These are phyloP conservation scores for Termitomyces titanicus DNA, from an alignment of 768 basidiomycete species.

Conservation along the genomic window DNA sequence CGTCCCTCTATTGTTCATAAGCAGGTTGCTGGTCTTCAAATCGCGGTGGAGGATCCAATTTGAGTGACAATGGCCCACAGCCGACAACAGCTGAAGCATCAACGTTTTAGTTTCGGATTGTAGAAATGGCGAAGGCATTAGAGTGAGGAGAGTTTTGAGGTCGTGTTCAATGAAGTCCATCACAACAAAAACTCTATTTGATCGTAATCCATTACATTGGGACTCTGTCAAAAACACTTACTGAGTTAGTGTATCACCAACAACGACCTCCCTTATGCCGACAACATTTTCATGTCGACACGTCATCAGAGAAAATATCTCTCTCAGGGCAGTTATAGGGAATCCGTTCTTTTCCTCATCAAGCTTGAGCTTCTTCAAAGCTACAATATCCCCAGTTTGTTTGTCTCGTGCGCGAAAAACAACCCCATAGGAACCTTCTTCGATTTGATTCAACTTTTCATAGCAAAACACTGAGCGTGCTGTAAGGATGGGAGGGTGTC, in stretches of 20 bases:
- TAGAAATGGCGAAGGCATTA: constrained; percentile 95
- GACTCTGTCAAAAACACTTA: constrained; percentile 48
- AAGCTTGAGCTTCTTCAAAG: constrained; percentile 95
- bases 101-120: constrained; percentile 99
- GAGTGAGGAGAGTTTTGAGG: constrained; percentile 89
- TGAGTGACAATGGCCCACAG: constrained; percentile 89
- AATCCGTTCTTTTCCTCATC: constrained; percentile 99
- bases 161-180: constrained; percentile 99
- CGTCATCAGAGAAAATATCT: constrained; percentile 94
- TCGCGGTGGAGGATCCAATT: constrained; percentile 99
- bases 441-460: constrained; percentile 94
- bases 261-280: constrained; percentile 94
- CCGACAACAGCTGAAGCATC: constrained; percentile 89
- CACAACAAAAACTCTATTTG: constrained; percentile 83
- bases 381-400: constrained; percentile 92
- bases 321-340: constrained; percentile 93
- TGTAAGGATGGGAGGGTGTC: constrained; percentile 75
- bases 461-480: constrained; percentile 95
- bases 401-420: constrained; percentile 97
- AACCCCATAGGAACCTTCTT: constrained; percentile 97
- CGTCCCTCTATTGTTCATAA: constrained; percentile 98
- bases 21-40: constrained; percentile 93
- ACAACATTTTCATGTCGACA: constrained; percentile 97
- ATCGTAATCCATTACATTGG: constrained; percentile 24
- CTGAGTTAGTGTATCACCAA: constrained; percentile 98